phyloP scores from a whole-genome alignment of 2,329 filamentous ascomycete species.

The Penicillium sp. region DNA sequence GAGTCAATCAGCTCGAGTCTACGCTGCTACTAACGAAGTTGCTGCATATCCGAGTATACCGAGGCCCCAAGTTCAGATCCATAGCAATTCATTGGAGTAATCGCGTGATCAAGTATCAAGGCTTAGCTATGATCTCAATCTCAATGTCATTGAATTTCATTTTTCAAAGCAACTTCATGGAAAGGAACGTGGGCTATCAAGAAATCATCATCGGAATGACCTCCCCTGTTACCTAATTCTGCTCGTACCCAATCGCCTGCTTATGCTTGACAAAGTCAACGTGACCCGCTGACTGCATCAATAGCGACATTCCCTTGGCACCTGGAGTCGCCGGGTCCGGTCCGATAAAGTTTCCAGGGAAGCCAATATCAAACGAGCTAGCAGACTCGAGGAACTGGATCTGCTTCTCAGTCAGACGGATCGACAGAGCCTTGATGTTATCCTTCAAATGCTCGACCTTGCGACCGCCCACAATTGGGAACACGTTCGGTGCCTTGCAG shows the following conservation, averaged over 20 bases:
- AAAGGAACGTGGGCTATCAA: too few species aligned
- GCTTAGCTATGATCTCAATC: too few species aligned
- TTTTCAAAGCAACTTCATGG: too few species aligned
- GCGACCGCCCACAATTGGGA: constrained; percentile 67
- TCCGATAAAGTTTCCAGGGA: constrained; percentile 58
- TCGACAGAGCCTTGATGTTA: constrained; percentile 25
- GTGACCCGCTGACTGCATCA: constrained; percentile 10
- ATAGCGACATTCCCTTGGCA: constrained; percentile 6
- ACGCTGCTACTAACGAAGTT: too few species aligned
- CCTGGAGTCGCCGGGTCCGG: constrained; percentile 24
- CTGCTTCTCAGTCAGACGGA: constrained; percentile 55
- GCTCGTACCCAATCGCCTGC: constrained; percentile 20
- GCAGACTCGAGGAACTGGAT: constrained; percentile 62
- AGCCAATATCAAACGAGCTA: constrained; percentile 59
- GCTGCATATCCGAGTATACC: too few species aligned
- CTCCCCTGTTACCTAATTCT: not conserved
- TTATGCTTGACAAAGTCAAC: constrained; percentile 20
- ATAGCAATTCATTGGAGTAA: too few species aligned
- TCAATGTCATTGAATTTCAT: too few species aligned
- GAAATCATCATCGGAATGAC: not conserved
- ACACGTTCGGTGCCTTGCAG: constrained; percentile 66
- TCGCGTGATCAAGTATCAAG: too few species aligned
- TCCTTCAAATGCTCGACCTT: constrained; percentile 61
- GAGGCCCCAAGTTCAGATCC: too few species aligned
- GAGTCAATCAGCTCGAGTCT: too few species aligned